These are phyloP conservation scores for Pythium aphanidermatum DNA, from an alignment of 352 stramenopile genomes.

Conservation along the genomic window DNA sequence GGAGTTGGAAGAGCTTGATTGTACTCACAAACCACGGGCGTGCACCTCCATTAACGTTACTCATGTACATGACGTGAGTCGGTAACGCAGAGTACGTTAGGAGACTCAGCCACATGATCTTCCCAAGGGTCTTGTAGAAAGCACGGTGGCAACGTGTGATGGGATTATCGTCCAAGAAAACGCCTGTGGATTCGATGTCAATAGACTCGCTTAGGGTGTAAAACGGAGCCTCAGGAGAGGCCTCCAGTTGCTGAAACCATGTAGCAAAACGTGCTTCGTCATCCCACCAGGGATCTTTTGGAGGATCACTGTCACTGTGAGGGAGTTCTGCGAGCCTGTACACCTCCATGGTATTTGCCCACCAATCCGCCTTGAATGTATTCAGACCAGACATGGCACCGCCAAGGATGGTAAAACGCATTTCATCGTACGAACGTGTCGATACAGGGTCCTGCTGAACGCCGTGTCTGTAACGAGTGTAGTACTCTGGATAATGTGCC, in stretches of 20 bases:
- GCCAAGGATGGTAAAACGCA: conserved; percentile 21
- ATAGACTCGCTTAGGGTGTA: conserved; percentile 18
- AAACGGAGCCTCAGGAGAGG: conserved; percentile 16
- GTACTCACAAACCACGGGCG: conserved; percentile 22
- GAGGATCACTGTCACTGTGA: neutral
- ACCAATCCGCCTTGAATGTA: conserved; percentile 27
- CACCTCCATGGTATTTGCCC: conserved; percentile 28
- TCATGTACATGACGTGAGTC: conserved; percentile 29
- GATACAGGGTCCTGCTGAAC: neutral
- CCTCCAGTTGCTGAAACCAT: conserved; percentile 29
- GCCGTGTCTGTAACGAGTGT: conserved; percentile 18
- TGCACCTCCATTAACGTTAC: conserved; percentile 26
- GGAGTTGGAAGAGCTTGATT: conserved; percentile 14
- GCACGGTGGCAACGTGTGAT: conserved; percentile 28
- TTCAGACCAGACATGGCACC: conserved; percentile 26
- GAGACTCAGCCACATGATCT: conserved; percentile 26
- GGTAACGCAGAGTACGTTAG: conserved; percentile 15
- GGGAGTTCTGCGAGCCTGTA: conserved; percentile 26
- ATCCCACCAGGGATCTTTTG: conserved; percentile 25
- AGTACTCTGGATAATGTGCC: conserved; percentile 28
- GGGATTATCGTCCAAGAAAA: conserved; percentile 24
- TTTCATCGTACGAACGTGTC: conserved; percentile 8
- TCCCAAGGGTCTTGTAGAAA: conserved; percentile 30
- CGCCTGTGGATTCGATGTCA: conserved; percentile 16
- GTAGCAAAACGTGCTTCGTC: conserved; percentile 22